A percentile compares a stretch with the other conserved stretches of the same genome.
Conservation (phyloP, 495 filamentous ascomycete species). For the Penicillium simplicissimum region DNA sequence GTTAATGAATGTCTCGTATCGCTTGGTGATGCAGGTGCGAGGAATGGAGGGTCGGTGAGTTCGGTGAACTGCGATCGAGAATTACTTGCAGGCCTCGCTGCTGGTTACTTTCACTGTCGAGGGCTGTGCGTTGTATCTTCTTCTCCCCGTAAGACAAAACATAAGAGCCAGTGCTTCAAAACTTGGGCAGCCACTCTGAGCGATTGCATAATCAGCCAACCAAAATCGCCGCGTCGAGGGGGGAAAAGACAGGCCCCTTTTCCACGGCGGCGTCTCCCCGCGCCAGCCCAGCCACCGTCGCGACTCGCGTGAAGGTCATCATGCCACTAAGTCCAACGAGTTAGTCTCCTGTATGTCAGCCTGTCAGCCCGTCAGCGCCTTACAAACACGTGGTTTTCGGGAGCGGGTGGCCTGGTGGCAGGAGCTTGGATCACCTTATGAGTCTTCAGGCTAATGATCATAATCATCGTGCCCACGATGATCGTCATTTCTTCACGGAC, state of each 20-base stretch:
- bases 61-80: neutral
- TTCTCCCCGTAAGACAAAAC: neutral
- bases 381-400: constrained; percentile 5
- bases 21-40: neutral
- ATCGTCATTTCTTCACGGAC: constrained; percentile 10
- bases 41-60: neutral
- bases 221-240: neutral
- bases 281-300: neutral
- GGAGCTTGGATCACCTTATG: constrained; percentile 8
- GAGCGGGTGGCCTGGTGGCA: neutral
- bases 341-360: too few species aligned
- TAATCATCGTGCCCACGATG: neutral
- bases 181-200: neutral
- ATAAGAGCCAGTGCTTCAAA: too few species aligned
- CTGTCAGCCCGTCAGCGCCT: neutral
- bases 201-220: neutral
- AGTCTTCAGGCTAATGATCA: neutral
- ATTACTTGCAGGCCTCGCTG: neutral
- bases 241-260: neutral
- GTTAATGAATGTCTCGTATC: neutral
- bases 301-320: neutral
- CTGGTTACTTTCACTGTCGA: neutral
- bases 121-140: neutral
- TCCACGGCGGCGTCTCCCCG: neutral
- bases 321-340: too few species aligned